Percentiles rank a stretch among this genome's conserved stretches.
Evolutionary conservation across 2,329 filamentous ascomycete genomes (phyloP).

Genomic region (Colletotrichum higginsianum): DNA sequence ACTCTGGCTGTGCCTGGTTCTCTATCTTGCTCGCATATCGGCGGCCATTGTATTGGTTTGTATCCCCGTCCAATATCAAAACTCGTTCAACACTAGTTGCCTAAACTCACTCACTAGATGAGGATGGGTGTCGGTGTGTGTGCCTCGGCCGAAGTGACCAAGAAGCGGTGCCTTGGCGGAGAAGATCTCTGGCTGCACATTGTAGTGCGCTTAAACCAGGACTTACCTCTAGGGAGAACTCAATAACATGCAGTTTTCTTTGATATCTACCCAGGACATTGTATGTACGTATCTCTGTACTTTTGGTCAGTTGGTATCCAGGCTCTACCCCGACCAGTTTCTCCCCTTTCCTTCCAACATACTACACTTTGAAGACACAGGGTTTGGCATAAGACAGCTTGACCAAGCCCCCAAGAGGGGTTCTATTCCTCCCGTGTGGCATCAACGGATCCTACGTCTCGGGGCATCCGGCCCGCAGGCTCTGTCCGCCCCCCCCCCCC

Average conservation of each 20-base stretch:
- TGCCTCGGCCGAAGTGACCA: neutral
- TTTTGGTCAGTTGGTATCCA: neutral
- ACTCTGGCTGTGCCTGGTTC: neutral
- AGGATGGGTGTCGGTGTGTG: neutral
- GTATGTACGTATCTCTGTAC: neutral
- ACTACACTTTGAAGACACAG: slow-evolving; percentile 25
- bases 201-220: too few relatives aligned
- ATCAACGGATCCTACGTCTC: slow-evolving; percentile 6
- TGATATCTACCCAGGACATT: neutral
- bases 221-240: too few relatives aligned
- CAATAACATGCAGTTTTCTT: too few relatives aligned
- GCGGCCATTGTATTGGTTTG: neutral
- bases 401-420: neutral
- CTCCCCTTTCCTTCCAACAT: slow-evolving; percentile 4
- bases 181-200: too few relatives aligned
- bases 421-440: neutral
- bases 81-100: neutral
- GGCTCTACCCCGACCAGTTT: neutral
- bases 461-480: neutral
- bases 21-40: too few relatives aligned
- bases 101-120: neutral
- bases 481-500: neutral
- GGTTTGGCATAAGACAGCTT: too few relatives aligned
- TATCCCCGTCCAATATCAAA: neutral
- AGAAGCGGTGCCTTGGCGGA: neutral